Evolutionary conservation across 257 asterid species (phyloP).

Genomic region (Echites panduratus): DNA sequence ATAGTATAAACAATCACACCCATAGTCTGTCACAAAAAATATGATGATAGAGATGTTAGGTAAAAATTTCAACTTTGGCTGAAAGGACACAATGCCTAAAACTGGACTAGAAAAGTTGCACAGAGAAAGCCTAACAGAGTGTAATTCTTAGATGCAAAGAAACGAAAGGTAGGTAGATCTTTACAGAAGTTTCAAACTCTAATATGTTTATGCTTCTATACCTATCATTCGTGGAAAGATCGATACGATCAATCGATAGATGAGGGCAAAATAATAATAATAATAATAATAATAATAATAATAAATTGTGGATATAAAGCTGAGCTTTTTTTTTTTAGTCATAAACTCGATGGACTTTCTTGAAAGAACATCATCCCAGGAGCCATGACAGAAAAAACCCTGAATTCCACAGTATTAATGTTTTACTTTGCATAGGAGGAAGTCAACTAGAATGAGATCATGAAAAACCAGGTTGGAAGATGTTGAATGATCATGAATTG

Average conservation of each 20-base stretch:
- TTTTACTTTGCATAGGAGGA: neutral
- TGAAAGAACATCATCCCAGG: neutral
- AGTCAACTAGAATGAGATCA: slow-evolving; percentile 7
- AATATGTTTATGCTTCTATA: neutral
- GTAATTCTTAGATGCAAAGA: neutral
- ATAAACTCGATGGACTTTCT: too few relatives aligned
- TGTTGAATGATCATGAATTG: slow-evolving; percentile 1
- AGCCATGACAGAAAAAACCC: neutral
- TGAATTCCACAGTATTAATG: neutral
- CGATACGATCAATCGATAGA: too few relatives aligned
- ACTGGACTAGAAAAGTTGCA: neutral
- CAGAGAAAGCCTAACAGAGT: slow-evolving; percentile 2
- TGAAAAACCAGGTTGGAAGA: slow-evolving; percentile 3
- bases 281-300: too few relatives aligned
- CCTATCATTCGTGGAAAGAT: neutral
- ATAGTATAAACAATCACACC: too few relatives aligned
- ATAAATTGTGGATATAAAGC: too few relatives aligned
- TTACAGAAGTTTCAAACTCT: neutral
- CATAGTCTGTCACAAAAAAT: slow-evolving; percentile 8
- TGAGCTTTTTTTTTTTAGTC: too few relatives aligned
- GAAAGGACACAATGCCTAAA: slow-evolving; percentile 5
- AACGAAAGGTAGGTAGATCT: neutral
- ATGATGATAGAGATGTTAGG: neutral
- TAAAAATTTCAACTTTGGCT: neutral
- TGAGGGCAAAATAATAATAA: too few relatives aligned